Evolutionary conservation across 2,329 filamentous ascomycete species (phyloP), one percentile per base, ranked within the genome.

Genomic region (Penicillium decumbens): DNA sequence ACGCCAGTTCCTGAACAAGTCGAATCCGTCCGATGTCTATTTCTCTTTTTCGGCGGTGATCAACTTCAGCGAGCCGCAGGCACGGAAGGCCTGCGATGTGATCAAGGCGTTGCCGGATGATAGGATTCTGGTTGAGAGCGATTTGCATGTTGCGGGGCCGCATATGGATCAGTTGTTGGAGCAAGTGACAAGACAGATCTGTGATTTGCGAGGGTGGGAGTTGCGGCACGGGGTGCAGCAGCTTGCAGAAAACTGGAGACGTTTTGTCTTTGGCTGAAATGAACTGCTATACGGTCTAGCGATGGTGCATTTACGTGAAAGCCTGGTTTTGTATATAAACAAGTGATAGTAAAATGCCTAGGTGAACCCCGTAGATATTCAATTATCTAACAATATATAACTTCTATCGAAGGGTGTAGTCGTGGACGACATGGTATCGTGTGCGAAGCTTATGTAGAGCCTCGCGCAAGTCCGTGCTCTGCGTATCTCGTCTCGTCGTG

Each of bases 11-110:
- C 72, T 89, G 41, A 79, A 87, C 55, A 80, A 82, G 1, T 76
- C 80, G 1, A 82, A 93, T 7, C 92, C 92, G 0, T 82, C 84
- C 0, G 77, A 82, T 13, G 78, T 97, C 18, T 98, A 84, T 70
- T 91, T 95, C 61, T 95, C 90, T 1, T 95, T 97, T 65, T 96
- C 90, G 1, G 78, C 79, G 0, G 84, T 83, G 5, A 87, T 98
- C 61, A 98, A 97, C 64, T 80, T 91, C 60, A 77, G 79, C 28
- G 75, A 80, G 15, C 69, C 66, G 59, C 59, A 75, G 62, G 65
- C 76, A 39, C 75, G 74, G 60, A 80, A 84, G 48, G 81, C 81
- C 3, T 77, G 81, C 23, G 83, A 90, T 18, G 80, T 85, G 18
- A 78, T 97, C 41, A 80, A 79, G 51, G 79, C 80, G 2, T 77